phyloP scores from a whole-genome alignment of 495 filamentous ascomycete genomes.

The Neurospora intermedia region DNA sequence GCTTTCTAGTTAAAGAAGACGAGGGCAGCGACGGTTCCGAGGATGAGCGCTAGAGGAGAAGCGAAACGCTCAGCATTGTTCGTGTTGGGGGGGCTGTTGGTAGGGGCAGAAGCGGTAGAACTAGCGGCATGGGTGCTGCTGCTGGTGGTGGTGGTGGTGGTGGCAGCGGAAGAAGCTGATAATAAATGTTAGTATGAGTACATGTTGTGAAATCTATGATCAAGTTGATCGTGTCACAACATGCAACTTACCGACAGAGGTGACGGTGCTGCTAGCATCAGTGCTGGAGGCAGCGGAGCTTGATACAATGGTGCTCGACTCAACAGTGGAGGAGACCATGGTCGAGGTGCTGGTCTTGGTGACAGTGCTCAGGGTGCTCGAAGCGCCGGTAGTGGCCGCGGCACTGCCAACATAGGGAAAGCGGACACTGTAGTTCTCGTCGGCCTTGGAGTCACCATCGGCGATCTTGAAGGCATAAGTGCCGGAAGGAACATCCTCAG shows the following conservation, averaged over 20 bases:
- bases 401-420: constrained; percentile 24
- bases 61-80: constrained; percentile 23
- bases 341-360: constrained; percentile 10
- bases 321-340: constrained; percentile 7
- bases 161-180: background rate
- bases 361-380: constrained; percentile 17
- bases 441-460: constrained; percentile 11
- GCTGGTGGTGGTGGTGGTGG: background rate
- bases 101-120: constrained; percentile 1
- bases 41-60: constrained; percentile 26
- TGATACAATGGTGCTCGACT: constrained; percentile 8
- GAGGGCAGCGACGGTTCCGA: constrained; percentile 24
- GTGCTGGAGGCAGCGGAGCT: constrained; percentile 8
- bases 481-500: constrained; percentile 23
- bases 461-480: constrained; percentile 35
- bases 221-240: background rate
- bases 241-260: constrained; percentile 2
- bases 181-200: background rate
- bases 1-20: constrained; percentile 27
- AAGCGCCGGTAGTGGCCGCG: constrained; percentile 13
- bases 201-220: background rate
- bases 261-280: constrained; percentile 4
- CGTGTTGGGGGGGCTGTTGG: constrained; percentile 10
- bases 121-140: background rate
- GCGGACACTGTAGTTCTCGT: constrained; percentile 33